phyloP scores from a whole-genome alignment of 2,329 filamentous ascomycete species.

The Amesomyces nigricolor region DNA sequence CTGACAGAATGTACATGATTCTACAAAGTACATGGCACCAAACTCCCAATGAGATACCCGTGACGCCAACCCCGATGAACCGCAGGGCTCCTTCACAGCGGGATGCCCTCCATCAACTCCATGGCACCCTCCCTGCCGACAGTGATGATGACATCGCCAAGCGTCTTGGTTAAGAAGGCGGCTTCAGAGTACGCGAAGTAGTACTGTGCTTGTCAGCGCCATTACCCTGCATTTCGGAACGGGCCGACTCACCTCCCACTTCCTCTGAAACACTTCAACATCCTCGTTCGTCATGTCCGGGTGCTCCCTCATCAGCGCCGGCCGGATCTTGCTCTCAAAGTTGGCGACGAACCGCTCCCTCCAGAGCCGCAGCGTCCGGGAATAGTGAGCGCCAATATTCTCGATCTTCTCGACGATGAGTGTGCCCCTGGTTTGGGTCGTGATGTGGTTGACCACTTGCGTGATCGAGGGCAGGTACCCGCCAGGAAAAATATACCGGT shows the following conservation, averaged over 20 bases:
- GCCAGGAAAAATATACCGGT: constrained; percentile 74
- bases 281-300: constrained; percentile 54
- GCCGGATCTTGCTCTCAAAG: constrained; percentile 55
- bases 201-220: constrained; percentile 42
- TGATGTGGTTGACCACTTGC: constrained; percentile 55
- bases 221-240: neutral
- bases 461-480: constrained; percentile 59
- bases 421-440: constrained; percentile 52
- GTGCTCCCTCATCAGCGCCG: constrained; percentile 55
- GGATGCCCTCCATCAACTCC: constrained; percentile 66
- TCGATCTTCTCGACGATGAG: constrained; percentile 62
- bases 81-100: constrained; percentile 39
- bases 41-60: neutral
- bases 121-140: constrained; percentile 59
- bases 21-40: too few species aligned
- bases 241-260: constrained; percentile 56
- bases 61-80: neutral
- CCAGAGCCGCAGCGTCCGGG: constrained; percentile 64
- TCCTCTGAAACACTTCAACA: constrained; percentile 61
- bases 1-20: neutral
- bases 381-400: constrained; percentile 71
- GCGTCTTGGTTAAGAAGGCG: constrained; percentile 64
- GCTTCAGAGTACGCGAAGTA: constrained; percentile 74
- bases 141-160: constrained; percentile 68
- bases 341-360: constrained; percentile 58